Conservation (phyloP, 1,284 basidiomycete genomes). For the Lentinula novae-zelandiae region DNA sequence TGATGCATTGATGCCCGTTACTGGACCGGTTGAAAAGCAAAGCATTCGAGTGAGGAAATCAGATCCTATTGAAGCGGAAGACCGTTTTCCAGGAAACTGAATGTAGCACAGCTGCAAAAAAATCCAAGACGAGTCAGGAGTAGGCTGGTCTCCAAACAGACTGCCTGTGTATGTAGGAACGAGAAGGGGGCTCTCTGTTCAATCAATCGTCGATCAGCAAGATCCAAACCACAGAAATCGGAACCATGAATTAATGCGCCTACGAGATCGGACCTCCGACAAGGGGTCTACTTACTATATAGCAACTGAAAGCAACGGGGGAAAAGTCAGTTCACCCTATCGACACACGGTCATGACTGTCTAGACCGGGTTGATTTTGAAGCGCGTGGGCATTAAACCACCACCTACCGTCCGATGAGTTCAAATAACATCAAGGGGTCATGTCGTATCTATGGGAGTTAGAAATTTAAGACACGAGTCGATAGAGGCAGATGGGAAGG, state of each 20-base stretch:
- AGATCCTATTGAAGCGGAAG: background rate
- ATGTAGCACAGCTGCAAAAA: slow-evolving; percentile 67
- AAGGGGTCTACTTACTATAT: slow-evolving; percentile 32
- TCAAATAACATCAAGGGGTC: slow-evolving; percentile 31
- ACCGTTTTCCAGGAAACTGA: slow-evolving; percentile 55
- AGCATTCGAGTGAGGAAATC: slow-evolving; percentile 4
- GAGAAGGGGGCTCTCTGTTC: slow-evolving; percentile 27
- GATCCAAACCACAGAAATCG: slow-evolving; percentile 67
- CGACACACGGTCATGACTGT: slow-evolving; percentile 56
- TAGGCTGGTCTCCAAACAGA: slow-evolving; percentile 58
- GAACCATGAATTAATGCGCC: slow-evolving; percentile 58
- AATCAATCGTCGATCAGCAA: slow-evolving; percentile 51
- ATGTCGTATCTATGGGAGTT: slow-evolving; percentile 58
- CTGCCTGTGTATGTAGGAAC: slow-evolving; percentile 47
- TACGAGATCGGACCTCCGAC: slow-evolving; percentile 55
- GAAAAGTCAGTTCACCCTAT: slow-evolving; percentile 44
- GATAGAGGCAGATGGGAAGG: background rate
- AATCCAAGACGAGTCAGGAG: slow-evolving; percentile 64
- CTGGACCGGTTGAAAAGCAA: slow-evolving; percentile 45
- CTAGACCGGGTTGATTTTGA: slow-evolving; percentile 68
- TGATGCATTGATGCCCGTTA: slow-evolving; percentile 46
- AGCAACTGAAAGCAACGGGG: background rate
- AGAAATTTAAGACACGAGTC: background rate
- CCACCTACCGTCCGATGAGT: too few relatives aligned
- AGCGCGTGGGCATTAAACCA: background rate